Conservation (phyloP, 371 early-diverging fungal genomes). For the Circinella umbellata region DNA sequence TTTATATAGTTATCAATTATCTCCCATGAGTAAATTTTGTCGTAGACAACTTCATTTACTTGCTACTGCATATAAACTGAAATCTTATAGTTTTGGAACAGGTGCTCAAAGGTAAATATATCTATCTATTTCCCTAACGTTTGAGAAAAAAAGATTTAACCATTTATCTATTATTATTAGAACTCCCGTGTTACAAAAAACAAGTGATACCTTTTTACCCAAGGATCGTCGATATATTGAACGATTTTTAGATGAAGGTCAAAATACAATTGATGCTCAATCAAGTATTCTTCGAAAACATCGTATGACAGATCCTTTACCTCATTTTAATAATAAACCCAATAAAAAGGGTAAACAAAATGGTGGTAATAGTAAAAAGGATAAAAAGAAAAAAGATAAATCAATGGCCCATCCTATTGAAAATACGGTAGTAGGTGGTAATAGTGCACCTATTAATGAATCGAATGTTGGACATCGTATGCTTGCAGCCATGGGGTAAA, state of each 20-base stretch:
- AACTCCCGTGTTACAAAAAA: constrained; percentile 53
- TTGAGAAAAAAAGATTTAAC: too few relatives aligned
- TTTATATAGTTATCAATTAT: constrained; percentile 40
- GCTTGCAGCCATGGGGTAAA: constrained; percentile 83
- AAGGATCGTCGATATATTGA: constrained; percentile 52
- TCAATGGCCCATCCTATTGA: background rate
- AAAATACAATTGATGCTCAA: constrained; percentile 36
- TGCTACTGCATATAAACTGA: constrained; percentile 54
- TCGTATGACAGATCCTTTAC: constrained; percentile 16
- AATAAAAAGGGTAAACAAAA: constrained; percentile 10
- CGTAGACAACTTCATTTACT: constrained; percentile 59
- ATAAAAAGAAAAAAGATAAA: constrained; percentile 16
- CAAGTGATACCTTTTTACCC: constrained; percentile 54
- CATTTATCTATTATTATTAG: constrained; percentile 26
- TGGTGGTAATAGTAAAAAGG: background rate
- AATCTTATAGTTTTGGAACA: constrained; percentile 55
- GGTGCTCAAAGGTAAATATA: constrained; percentile 41
- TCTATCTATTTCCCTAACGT: too few relatives aligned
- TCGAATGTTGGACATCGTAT: constrained; percentile 82
- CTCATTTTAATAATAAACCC: constrained; percentile 9
- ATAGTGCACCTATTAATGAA: constrained; percentile 65
- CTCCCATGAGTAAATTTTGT: constrained; percentile 57
- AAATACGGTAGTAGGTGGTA: constrained; percentile 66
- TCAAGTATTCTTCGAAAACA: constrained; percentile 25
- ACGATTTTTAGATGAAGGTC: constrained; percentile 42